These are phyloP conservation scores for Pythium vanterpoolii DNA, from an alignment of 352 stramenopile species.

Conservation along the genomic window DNA sequence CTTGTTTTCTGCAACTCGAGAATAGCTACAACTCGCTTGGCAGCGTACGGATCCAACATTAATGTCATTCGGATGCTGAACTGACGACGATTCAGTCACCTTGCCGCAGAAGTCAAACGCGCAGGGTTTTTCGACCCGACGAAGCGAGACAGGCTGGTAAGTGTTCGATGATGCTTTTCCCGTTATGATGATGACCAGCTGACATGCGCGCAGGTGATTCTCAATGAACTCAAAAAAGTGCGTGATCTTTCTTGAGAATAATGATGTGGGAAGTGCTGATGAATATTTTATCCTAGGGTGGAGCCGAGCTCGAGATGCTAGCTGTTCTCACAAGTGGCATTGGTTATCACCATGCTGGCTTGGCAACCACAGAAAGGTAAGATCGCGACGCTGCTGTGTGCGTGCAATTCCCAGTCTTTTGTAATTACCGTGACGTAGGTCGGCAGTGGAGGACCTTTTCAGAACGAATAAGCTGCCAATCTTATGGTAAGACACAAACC, in stretches of 20 bases:
- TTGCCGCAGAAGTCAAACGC: constrained; percentile 9
- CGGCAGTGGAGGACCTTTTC: constrained; percentile 31
- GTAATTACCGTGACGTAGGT: constrained; percentile 12
- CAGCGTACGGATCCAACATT: constrained; percentile 6
- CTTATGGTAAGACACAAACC: constrained; percentile 27
- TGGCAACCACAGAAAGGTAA: constrained; percentile 29
- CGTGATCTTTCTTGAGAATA: background rate
- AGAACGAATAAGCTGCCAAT: constrained; percentile 24
- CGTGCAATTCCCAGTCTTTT: background rate
- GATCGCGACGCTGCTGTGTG: background rate
- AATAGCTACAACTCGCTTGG: constrained; percentile 27
- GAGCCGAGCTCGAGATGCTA: constrained; percentile 5
- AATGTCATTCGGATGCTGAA: background rate
- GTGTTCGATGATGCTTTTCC: background rate
- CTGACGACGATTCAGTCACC: background rate
- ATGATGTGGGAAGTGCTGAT: background rate
- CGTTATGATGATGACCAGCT: background rate
- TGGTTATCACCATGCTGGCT: constrained; percentile 38
- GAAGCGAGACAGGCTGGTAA: constrained; percentile 15
- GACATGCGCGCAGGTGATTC: background rate
- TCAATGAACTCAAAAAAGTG: background rate
- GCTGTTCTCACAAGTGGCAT: constrained; percentile 18
- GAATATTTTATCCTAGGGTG: background rate
- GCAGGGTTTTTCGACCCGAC: constrained; percentile 4
- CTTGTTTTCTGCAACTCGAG: constrained; percentile 59